These are phyloP conservation scores for Solanum gandarillasii DNA, from an alignment of 257 asterid genomes.

Conservation along the genomic window DNA sequence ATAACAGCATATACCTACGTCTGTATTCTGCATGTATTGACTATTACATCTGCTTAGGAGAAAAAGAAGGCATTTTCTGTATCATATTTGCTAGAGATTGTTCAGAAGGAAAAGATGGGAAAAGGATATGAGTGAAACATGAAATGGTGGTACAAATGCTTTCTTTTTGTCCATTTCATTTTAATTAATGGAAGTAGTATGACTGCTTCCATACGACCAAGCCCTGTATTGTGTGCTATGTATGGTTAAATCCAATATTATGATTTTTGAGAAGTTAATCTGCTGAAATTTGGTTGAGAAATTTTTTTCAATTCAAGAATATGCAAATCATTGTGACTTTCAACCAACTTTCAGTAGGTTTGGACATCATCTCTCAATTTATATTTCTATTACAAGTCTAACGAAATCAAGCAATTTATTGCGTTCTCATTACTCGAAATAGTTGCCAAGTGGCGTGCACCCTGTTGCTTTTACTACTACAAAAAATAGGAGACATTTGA, in stretches of 20 bases:
- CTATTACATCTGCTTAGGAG: not conserved
- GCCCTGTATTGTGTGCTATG: not conserved
- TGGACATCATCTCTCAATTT: not conserved
- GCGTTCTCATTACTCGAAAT: not conserved
- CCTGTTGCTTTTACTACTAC: not conserved
- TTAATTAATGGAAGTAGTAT: not conserved
- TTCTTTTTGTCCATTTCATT: not conserved
- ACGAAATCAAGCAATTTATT: not conserved
- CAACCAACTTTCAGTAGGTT: not conserved
- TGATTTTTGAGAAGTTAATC: not conserved
- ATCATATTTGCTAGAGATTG: not conserved
- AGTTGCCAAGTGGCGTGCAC: not conserved
- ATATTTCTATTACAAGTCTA: not conserved
- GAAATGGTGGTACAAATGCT: not conserved
- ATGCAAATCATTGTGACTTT: not conserved
- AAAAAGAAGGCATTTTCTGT: not conserved
- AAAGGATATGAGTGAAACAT: not conserved
- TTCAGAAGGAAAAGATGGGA: not conserved
- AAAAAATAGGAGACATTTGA: not conserved
- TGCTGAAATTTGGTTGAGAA: not conserved
- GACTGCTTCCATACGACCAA: not conserved
- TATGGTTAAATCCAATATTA: not conserved
- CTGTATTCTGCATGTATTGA: not conserved
- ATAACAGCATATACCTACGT: not conserved
- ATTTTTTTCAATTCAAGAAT: not conserved